Percentiles rank a stretch among this genome's conserved stretches.
Evolutionary conservation across 2,329 filamentous ascomycete genomes (phyloP).

Genomic region (Ceratocystis diversiconidia): DNA sequence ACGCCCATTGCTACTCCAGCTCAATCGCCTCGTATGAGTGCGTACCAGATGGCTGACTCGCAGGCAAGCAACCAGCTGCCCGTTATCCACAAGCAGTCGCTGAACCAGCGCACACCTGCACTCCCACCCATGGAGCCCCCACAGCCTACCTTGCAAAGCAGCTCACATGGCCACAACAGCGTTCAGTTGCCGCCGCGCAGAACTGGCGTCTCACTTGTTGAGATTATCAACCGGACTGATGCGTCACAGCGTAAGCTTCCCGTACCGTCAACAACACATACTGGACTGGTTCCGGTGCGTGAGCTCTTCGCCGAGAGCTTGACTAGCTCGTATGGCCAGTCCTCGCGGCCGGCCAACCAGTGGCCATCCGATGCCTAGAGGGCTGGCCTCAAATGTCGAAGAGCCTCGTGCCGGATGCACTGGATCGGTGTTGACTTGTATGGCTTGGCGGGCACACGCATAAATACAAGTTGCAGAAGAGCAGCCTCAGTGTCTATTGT

Average conservation of each 20-base stretch:
- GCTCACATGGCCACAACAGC: conserved; percentile 30
- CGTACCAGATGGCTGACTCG: conserved; percentile 39
- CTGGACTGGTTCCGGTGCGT: conserved; percentile 61
- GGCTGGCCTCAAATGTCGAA: background rate
- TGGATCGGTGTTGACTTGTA: background rate
- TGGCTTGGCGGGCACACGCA: background rate
- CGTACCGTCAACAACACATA: conserved; percentile 62
- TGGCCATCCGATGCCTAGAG: background rate
- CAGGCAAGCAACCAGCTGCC: conserved; percentile 61
- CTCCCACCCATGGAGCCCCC: conserved; percentile 43
- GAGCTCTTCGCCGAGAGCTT: conserved; percentile 54
- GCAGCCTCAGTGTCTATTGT: background rate
- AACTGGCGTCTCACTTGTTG: conserved; percentile 66
- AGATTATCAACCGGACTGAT: conserved; percentile 83
- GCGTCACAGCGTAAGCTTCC: conserved; percentile 82
- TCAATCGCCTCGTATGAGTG: conserved; percentile 80
- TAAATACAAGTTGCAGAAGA: background rate
- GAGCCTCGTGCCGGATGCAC: background rate
- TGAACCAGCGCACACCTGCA: conserved; percentile 41
- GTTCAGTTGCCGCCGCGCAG: conserved; percentile 32
- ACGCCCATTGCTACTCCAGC: conserved; percentile 96
- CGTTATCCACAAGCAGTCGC: conserved; percentile 56
- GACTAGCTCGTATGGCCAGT: background rate
- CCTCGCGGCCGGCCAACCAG: background rate
- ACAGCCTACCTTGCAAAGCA: conserved; percentile 27